phyloP scores from a whole-genome alignment of 2,329 filamentous ascomycete species.

The Cladosporium sp. region DNA sequence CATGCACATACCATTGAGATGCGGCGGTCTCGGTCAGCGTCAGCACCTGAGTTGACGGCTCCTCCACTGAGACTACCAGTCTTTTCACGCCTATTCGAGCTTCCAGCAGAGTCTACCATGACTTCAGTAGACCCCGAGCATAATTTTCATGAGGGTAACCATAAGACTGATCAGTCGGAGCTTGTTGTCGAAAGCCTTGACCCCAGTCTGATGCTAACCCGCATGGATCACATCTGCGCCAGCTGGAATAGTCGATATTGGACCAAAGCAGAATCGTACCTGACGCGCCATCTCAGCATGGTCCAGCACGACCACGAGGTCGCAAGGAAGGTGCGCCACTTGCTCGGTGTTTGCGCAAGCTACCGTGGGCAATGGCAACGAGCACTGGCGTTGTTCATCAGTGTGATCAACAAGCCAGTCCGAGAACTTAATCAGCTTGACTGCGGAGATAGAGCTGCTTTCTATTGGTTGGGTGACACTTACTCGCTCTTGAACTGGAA shows the following conservation, averaged over 20 bases:
- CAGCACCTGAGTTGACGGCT: not conserved
- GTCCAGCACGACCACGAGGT: not conserved
- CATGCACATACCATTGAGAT: not conserved
- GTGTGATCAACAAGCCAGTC: constrained; percentile 25
- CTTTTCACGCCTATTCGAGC: not conserved
- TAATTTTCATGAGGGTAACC: not conserved
- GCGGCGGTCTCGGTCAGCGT: not conserved
- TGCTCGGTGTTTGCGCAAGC: constrained; percentile 29
- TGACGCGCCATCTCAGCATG: not conserved
- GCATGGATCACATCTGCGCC: not conserved
- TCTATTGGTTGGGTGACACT: constrained; percentile 31
- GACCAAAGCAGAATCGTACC: constrained; percentile 8
- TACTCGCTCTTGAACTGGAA: constrained; percentile 27
- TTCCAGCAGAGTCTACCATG: not conserved
- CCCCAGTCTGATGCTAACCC: not conserved
- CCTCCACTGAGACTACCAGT: not conserved
- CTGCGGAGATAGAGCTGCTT: constrained; percentile 29
- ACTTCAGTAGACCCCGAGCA: not conserved
- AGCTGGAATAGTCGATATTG: constrained; percentile 10
- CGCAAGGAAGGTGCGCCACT: constrained; percentile 23
- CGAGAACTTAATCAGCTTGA: constrained; percentile 22
- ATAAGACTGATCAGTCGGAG: not conserved
- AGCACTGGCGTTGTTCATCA: constrained; percentile 25
- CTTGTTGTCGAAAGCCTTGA: not conserved
- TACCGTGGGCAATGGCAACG: constrained; percentile 25